Evolutionary conservation across 148 eudicot genomes (phyloP).

Genomic region (Rhododendron ovatum): DNA sequence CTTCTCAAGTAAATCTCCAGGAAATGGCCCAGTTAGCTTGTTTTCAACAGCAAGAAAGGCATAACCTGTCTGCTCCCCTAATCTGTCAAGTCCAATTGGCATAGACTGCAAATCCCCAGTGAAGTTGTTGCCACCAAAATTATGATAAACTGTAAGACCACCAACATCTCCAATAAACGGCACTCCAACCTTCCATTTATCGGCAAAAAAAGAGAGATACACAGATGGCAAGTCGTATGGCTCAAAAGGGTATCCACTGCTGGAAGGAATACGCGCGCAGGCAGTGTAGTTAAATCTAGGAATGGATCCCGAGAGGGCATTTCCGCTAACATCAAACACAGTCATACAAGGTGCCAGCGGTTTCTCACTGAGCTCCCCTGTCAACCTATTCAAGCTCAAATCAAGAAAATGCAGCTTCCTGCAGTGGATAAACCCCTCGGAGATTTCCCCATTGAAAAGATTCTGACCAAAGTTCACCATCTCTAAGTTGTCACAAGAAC

Average conservation of each 20-base stretch:
- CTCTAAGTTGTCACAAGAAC: conserved; percentile 37
- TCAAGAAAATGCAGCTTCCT: conserved; percentile 40
- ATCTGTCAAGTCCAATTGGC: conserved; percentile 28
- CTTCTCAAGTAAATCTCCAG: conserved; percentile 31
- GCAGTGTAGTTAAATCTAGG: conserved; percentile 29
- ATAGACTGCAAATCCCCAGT: conserved; percentile 30
- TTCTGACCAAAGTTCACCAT: conserved; percentile 46
- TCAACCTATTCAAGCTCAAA: conserved; percentile 39
- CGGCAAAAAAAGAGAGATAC: conserved; percentile 28
- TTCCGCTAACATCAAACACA: conserved; percentile 47
- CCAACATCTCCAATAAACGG: conserved; percentile 18
- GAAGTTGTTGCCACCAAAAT: conserved; percentile 43
- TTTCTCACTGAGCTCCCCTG: conserved; percentile 31
- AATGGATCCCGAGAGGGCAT: conserved; percentile 37
- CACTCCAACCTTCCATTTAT: conserved; percentile 13
- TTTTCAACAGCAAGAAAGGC: conserved; percentile 49
- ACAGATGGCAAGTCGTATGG: conserved; percentile 25
- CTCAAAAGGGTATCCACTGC: background rate
- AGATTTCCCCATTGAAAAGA: conserved; percentile 31
- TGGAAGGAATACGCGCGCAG: conserved; percentile 22
- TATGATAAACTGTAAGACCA: conserved; percentile 27
- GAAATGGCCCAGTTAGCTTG: conserved; percentile 35
- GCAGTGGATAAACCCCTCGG: conserved; percentile 30
- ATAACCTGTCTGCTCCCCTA: conserved; percentile 28
- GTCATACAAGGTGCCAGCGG: conserved; percentile 38